phyloP scores from a whole-genome alignment of 1,139 yeast species.

The Pichia sp. region DNA sequence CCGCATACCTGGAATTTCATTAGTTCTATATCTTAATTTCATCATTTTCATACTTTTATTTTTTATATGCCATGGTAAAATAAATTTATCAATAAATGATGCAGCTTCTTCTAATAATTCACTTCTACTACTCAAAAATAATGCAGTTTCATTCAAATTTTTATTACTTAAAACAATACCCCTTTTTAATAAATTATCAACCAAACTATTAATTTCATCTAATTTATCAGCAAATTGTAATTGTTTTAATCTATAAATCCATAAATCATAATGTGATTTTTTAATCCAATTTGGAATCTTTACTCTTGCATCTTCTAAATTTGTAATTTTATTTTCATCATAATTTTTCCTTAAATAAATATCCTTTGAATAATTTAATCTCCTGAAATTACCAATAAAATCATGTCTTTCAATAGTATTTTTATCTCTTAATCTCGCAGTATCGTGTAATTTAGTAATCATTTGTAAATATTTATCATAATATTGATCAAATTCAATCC shows the following conservation, averaged over 20 bases:
- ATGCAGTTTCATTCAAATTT: constrained; percentile 36
- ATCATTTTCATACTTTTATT: constrained; percentile 18
- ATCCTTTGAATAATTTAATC: constrained; percentile 6
- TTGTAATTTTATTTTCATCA: constrained; percentile 17
- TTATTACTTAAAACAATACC: constrained; percentile 35
- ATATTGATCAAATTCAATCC: constrained; percentile 28
- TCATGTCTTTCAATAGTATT: constrained; percentile 2
- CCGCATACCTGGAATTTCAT: constrained; percentile 18
- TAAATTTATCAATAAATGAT: constrained; percentile 32
- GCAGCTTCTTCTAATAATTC: constrained; percentile 31
- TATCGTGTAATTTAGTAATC: constrained; percentile 14
- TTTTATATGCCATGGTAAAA: constrained; percentile 33
- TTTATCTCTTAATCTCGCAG: constrained; percentile 11
- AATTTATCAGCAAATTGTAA: constrained; percentile 22
- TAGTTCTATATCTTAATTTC: constrained; percentile 19
- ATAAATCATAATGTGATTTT: constrained; percentile 21
- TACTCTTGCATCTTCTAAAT: constrained; percentile 3
- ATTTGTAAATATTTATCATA: constrained; percentile 22
- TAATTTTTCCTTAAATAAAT: constrained; percentile 1
- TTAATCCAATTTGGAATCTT: constrained; percentile 21
- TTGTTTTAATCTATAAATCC: constrained; percentile 25
- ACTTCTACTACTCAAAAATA: constrained; percentile 25
- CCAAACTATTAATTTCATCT: constrained; percentile 19
- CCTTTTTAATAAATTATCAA: too few species aligned
- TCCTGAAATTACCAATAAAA: constrained; percentile 1